Percentiles rank a stretch among this genome's conserved stretches.
Conservation (phyloP, 2,329 filamentous ascomycete genomes). For the Coniochaeta pulveracea region DNA sequence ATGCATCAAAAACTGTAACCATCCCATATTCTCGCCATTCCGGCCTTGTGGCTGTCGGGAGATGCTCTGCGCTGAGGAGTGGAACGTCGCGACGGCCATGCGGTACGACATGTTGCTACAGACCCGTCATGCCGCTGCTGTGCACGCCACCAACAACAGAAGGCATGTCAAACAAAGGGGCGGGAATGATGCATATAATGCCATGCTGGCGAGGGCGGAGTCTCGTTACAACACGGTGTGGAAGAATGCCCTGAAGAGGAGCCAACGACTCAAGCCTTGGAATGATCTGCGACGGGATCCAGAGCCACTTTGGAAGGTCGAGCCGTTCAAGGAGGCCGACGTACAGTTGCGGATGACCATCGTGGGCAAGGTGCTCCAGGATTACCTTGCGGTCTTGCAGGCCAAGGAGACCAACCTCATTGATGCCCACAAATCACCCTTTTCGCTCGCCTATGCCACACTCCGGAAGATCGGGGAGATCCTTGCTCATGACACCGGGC, state of each 20-base stretch:
- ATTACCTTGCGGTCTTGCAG: not conserved
- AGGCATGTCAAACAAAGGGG: too few species aligned
- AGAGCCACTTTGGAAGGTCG: not conserved
- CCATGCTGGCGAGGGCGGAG: too few species aligned
- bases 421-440: too few species aligned
- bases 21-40: not conserved
- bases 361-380: not conserved
- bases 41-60: not conserved
- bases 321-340: not conserved
- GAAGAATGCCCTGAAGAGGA: too few species aligned
- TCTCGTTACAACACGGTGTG: too few species aligned
- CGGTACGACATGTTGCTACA: not conserved
- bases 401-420: not conserved
- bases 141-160: too few species aligned
- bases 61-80: not conserved
- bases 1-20: not conserved
- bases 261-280: too few species aligned
- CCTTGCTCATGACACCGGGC: constrained; percentile 1
- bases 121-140: too few species aligned
- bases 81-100: not conserved
- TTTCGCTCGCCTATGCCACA: not conserved
- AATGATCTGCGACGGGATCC: not conserved
- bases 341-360: not conserved
- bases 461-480: not conserved
- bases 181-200: too few species aligned